A percentile compares a stretch with the other conserved stretches of the same genome.
These are phyloP conservation scores for Jacaranda copaia DNA, from an alignment of 257 asterid species.

Conservation along the genomic window DNA sequence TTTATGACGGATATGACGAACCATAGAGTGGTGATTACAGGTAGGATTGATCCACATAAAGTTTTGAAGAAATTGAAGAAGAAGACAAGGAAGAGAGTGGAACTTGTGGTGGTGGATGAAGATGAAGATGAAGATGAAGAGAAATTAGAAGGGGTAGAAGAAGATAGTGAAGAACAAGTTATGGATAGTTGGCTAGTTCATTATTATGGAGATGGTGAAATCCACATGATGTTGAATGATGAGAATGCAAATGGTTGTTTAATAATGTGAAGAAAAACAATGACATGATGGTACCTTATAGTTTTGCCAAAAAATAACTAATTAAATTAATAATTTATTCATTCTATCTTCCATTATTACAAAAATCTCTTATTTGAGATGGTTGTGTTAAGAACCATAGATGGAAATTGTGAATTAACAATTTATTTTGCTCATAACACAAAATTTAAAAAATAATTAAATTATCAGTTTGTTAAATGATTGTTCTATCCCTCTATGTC, in stretches of 20 bases:
- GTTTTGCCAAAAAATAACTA: too few species aligned
- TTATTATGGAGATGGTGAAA: conserved; percentile 48
- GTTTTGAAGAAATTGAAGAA: conserved; percentile 69
- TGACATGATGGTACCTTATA: neutral
- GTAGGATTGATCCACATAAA: conserved; percentile 62
- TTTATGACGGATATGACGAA: conserved; percentile 70
- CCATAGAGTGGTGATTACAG: conserved; percentile 60
- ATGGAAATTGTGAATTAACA: too few species aligned
- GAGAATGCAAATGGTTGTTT: conserved; percentile 86
- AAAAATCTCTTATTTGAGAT: too few species aligned
- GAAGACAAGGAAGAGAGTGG: conserved; percentile 71
- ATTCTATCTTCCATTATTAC: too few species aligned
- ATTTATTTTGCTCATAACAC: too few species aligned
- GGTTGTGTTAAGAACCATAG: too few species aligned
- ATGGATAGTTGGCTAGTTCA: conserved; percentile 43
- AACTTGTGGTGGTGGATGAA: conserved; percentile 52
- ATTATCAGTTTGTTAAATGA: too few species aligned
- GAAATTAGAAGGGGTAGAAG: conserved; percentile 22
- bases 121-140: conserved; percentile 37
- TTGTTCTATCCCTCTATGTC: too few species aligned
- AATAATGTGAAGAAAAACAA: conserved; percentile 51
- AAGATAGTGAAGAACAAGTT: conserved; percentile 17
- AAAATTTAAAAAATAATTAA: too few species aligned
- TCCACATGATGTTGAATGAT: conserved; percentile 67
- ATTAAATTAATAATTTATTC: too few species aligned